These are phyloP conservation scores for Calycina herbarum DNA, from an alignment of 2,329 filamentous ascomycete species.

Conservation along the genomic window DNA sequence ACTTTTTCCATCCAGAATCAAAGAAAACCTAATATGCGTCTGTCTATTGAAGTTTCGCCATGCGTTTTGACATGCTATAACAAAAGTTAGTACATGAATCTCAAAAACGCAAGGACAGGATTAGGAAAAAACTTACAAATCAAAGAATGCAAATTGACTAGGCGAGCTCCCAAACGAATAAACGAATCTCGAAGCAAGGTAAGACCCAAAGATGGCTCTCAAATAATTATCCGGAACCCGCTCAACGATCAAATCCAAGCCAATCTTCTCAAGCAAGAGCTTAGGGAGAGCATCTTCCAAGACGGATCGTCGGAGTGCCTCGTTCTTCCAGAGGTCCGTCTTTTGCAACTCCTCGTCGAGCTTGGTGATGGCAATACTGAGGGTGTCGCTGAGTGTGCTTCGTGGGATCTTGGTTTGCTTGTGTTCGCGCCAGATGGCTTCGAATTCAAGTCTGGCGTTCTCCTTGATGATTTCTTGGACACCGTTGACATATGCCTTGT, in stretches of 20 bases:
- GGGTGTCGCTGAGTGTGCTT: conserved; percentile 86
- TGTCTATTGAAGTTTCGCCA: conserved; percentile 47
- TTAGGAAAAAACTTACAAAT: conserved; percentile 69
- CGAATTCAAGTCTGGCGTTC: conserved; percentile 92
- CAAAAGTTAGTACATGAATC: conserved; percentile 24
- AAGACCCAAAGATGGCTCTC: conserved; percentile 92
- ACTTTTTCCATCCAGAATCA: neutral
- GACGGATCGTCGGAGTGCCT: conserved; percentile 73
- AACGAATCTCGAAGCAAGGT: conserved; percentile 91
- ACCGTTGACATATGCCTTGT: conserved; percentile 86
- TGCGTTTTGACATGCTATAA: conserved; percentile 63
- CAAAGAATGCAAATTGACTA: conserved; percentile 97
- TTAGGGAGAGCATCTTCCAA: conserved; percentile 83
- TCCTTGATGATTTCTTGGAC: conserved; percentile 89
- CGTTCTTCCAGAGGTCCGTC: conserved; percentile 87
- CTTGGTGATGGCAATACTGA: conserved; percentile 91
- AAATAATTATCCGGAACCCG: conserved; percentile 92
- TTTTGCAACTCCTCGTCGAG: conserved; percentile 95
- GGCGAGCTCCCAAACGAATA: conserved; percentile 92
- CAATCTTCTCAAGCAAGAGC: conserved; percentile 83
- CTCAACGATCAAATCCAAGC: conserved; percentile 80
- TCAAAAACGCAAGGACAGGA: conserved; percentile 5
- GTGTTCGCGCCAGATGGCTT: conserved; percentile 96
- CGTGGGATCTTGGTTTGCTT: conserved; percentile 76
- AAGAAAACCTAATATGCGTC: neutral